Conservation (phyloP, 495 filamentous ascomycete species). For the Lophium mytilinum region DNA sequence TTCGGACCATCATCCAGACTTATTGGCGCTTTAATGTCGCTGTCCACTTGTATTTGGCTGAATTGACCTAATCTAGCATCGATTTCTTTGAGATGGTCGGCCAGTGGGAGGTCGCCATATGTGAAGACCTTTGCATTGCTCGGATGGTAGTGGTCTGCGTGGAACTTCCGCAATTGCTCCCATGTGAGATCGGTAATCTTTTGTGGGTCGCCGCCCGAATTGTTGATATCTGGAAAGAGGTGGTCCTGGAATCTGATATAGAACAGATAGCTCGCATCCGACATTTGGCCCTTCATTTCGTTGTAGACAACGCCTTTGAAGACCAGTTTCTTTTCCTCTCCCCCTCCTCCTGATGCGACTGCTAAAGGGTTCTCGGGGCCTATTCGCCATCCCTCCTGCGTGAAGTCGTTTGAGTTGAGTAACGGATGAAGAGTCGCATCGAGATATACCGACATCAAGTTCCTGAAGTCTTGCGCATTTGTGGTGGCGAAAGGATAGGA, state of each 20-base stretch:
- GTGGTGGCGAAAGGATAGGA: conserved; percentile 97
- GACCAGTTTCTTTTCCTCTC: conserved; percentile 55
- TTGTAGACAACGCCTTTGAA: conserved; percentile 99
- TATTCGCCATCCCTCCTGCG: conserved; percentile 92
- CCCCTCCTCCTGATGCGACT: conserved; percentile 36
- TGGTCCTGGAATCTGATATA: conserved; percentile 92
- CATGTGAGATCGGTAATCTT: conserved; percentile 94
- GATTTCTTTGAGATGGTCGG: conserved; percentile 69
- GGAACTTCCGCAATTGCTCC: conserved; percentile 75
- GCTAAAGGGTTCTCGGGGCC: conserved; percentile 79
- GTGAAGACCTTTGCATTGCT: conserved; percentile 94
- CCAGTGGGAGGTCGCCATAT: conserved; percentile 86
- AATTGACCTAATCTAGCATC: conserved; percentile 64
- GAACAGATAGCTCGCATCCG: conserved; percentile 90
- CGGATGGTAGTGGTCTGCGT: conserved; percentile 87
- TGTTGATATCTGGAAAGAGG: conserved; percentile 86
- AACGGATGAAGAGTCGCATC: conserved; percentile 88
- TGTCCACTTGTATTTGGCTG: conserved; percentile 57
- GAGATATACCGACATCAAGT: conserved; percentile 92
- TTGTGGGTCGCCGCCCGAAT: conserved; percentile 90
- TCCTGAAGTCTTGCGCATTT: conserved; percentile 90
- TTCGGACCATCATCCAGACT: conserved; percentile 58
- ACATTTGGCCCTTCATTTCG: conserved; percentile 99
- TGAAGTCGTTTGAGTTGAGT: conserved; percentile 82
- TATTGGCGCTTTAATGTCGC: conserved; percentile 66